Conservation (phyloP, 129 eudicot species). For the Arctium lappa region DNA sequence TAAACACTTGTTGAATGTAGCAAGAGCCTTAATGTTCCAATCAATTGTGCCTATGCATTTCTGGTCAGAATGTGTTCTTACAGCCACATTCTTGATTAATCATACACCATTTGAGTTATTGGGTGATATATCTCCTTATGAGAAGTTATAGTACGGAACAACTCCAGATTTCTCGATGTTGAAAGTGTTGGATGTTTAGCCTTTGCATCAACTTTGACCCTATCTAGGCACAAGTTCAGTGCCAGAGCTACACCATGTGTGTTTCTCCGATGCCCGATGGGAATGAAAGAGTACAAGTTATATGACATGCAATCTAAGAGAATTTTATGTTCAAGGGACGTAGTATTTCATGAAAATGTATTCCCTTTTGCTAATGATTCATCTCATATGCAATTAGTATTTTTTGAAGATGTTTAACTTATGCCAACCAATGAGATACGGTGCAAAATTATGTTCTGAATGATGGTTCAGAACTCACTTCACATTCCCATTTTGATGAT, state of each 20-base stretch:
- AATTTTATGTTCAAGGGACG: not conserved
- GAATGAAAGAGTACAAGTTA: not conserved
- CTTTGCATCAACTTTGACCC: no score
- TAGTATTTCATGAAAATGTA: not conserved
- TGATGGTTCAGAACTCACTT: no score
- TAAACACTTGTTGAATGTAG: not conserved
- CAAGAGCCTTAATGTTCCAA: not conserved
- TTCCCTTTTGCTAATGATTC: not conserved
- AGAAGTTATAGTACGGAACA: not conserved
- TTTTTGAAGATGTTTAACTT: no score
- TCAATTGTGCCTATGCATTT: not conserved
- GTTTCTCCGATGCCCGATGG: not conserved
- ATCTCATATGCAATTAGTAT: no score
- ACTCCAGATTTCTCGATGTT: not conserved
- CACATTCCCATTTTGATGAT: no score
- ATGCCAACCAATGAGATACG: no score
- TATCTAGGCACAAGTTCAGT: no score
- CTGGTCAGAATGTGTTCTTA: not conserved
- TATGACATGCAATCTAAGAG: no score
- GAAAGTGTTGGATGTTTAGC: no score
- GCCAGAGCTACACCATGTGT: not conserved
- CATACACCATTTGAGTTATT: not conserved
- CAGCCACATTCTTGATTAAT: not conserved
- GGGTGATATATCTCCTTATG: not conserved
- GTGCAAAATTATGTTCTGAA: no score